Percentiles rank a stretch among this genome's conserved stretches.
phyloP scores from a whole-genome alignment of 371 early-diverging fungal genomes.

The Rhizomucor pusillus region DNA sequence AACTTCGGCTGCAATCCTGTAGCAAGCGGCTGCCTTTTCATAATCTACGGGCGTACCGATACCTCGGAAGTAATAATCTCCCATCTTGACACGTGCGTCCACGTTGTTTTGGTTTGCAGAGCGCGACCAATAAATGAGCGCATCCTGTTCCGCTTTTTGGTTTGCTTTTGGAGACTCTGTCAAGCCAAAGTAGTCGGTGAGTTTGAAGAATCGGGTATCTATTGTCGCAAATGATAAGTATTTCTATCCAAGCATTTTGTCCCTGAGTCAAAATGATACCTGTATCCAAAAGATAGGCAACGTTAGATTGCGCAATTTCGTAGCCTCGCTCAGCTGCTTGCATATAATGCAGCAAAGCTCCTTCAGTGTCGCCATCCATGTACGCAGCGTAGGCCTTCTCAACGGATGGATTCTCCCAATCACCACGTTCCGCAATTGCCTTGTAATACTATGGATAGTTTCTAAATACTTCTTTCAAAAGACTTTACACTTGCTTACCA shows the following conservation, averaged over 20 bases:
- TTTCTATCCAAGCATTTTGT: slow-evolving; percentile 2
- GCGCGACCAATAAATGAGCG: slow-evolving; percentile 88
- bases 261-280: no score
- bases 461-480: background rate
- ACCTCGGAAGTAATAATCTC: slow-evolving; percentile 92
- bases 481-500: background rate
- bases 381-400: slow-evolving; percentile 56
- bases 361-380: slow-evolving; percentile 63
- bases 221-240: background rate
- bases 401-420: slow-evolving; percentile 74
- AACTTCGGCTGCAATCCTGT: slow-evolving; percentile 84
- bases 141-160: slow-evolving; percentile 30
- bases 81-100: slow-evolving; percentile 89
- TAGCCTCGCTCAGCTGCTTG: slow-evolving; percentile 85
- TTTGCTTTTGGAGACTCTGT: slow-evolving; percentile 1
- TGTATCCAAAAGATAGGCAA: slow-evolving; percentile 87
- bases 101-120: slow-evolving; percentile 94
- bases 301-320: slow-evolving; percentile 81
- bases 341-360: slow-evolving; percentile 68
- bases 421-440: slow-evolving; percentile 79
- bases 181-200: slow-evolving; percentile 3
- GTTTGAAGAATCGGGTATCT: slow-evolving; percentile 10
- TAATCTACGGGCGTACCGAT: slow-evolving; percentile 69
- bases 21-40: slow-evolving; percentile 83
- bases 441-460: slow-evolving; percentile 62